A percentile compares a stretch with the other conserved stretches of the same genome.
Evolutionary conservation across 2,329 filamentous ascomycete genomes (phyloP).

Genomic region (Aspergillus unguis): DNA sequence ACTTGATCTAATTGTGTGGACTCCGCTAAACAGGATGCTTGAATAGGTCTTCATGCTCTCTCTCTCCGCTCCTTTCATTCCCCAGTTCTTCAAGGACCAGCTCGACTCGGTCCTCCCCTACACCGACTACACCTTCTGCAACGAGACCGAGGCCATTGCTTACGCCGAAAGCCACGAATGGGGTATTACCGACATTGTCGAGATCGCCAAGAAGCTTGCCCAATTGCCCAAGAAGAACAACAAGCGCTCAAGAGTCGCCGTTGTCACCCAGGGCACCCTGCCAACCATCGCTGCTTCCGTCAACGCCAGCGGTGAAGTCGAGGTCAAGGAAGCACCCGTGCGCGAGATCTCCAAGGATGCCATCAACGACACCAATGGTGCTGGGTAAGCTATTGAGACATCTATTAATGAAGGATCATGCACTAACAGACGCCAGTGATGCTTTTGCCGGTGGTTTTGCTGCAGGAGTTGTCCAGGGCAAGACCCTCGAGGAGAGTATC

Average conservation of each 20-base stretch:
- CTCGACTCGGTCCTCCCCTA: conserved; percentile 82
- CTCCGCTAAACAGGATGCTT: conserved; percentile 3
- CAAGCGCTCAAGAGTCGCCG: conserved; percentile 76
- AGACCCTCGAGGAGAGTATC: conserved; percentile 71
- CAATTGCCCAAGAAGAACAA: conserved; percentile 89
- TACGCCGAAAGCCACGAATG: conserved; percentile 81
- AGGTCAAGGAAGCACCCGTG: conserved; percentile 74
- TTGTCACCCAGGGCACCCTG: conserved; percentile 92
- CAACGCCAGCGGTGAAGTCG: conserved; percentile 62
- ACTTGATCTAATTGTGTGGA: not conserved
- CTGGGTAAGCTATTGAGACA: conserved; percentile 53
- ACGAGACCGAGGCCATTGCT: conserved; percentile 88
- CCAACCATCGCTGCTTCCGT: conserved; percentile 78
- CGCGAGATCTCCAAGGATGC: conserved; percentile 70
- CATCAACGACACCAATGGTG: conserved; percentile 96
- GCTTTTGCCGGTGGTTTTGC: conserved; percentile 94
- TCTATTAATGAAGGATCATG: not conserved
- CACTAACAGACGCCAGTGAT: conserved; percentile 55
- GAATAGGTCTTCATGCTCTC: conserved; percentile 72
- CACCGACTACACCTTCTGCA: conserved; percentile 95
- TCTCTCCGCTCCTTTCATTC: conserved; percentile 91
- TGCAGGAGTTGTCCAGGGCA: conserved; percentile 82
- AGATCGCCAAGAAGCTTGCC: conserved; percentile 82
- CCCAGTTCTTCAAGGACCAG: conserved; percentile 95
- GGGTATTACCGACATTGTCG: conserved; percentile 70